Percentiles rank a stretch among this genome's conserved stretches.
Evolutionary conservation across 495 filamentous ascomycete species (phyloP).

Genomic region (Pyronema domesticum): DNA sequence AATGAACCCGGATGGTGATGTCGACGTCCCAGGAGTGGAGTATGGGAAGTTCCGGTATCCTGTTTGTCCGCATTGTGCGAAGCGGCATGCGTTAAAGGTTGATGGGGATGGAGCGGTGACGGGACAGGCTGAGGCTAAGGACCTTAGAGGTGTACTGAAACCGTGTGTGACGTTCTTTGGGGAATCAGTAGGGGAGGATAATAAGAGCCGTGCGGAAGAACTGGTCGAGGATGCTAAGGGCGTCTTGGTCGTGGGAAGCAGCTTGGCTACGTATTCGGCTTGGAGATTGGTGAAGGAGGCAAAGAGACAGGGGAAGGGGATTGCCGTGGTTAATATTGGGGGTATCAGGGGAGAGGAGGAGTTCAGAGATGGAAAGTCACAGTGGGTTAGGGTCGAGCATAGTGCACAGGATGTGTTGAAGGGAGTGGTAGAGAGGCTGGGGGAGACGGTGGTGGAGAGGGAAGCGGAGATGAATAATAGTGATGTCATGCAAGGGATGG

Average conservation of each 20-base stretch:
- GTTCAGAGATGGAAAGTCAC: slow-evolving; percentile 26
- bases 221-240: slow-evolving; percentile 57
- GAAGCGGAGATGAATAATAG: no score
- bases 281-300: slow-evolving; percentile 78
- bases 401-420: slow-evolving; percentile 12
- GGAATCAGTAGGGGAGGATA: slow-evolving; percentile 50
- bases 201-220: slow-evolving; percentile 61
- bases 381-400: slow-evolving; percentile 18
- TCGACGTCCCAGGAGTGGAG: slow-evolving; percentile 71
- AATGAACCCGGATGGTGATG: slow-evolving; percentile 87
- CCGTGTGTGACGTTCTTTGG: slow-evolving; percentile 92
- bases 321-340: slow-evolving; percentile 69
- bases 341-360: slow-evolving; percentile 62
- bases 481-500: no score
- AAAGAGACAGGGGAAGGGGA: slow-evolving; percentile 61
- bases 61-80: slow-evolving; percentile 67
- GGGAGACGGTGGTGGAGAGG: neutral
- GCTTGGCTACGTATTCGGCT: slow-evolving; percentile 83
- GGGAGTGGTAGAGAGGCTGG: slow-evolving; percentile 13
- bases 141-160: slow-evolving; percentile 43
- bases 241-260: slow-evolving; percentile 69
- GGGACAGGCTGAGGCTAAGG: neutral
- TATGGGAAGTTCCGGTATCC: slow-evolving; percentile 87
- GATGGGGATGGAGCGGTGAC: slow-evolving; percentile 54
- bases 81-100: slow-evolving; percentile 42